These are phyloP conservation scores for Claviceps pazoutovae DNA, from an alignment of 2,329 filamentous ascomycete genomes.

Conservation along the genomic window DNA sequence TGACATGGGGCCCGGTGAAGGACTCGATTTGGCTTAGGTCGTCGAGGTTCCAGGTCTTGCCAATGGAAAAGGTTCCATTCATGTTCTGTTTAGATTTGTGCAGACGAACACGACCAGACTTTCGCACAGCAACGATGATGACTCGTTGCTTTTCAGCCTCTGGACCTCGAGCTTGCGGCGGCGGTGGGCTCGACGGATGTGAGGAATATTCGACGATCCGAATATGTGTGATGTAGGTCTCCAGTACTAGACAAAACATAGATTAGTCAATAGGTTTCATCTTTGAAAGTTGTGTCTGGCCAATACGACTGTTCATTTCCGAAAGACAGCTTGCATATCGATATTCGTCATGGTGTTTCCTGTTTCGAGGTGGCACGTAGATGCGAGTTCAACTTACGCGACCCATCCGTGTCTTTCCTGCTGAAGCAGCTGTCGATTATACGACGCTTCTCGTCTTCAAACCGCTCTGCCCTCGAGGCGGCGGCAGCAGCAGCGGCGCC, in stretches of 20 bases:
- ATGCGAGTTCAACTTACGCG: slow-evolving; percentile 44
- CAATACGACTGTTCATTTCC: too few species aligned
- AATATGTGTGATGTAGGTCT: slow-evolving; percentile 98
- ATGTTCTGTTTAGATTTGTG: slow-evolving; percentile 95
- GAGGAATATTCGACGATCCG: slow-evolving; percentile 75
- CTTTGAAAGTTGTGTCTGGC: not conserved
- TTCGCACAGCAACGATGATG: slow-evolving; percentile 86
- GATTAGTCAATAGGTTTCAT: slow-evolving; percentile 6
- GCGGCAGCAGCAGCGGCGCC: slow-evolving; percentile 21
- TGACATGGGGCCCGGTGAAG: slow-evolving; percentile 49
- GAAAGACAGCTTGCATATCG: not conserved
- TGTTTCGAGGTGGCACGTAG: not conserved
- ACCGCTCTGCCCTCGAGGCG: slow-evolving; percentile 54
- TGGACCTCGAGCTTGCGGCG: slow-evolving; percentile 55
- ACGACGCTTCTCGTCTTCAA: slow-evolving; percentile 91
- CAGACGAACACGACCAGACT: slow-evolving; percentile 82
- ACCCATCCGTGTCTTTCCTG: slow-evolving; percentile 78
- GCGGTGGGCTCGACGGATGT: slow-evolving; percentile 72
- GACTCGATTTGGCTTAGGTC: slow-evolving; percentile 76
- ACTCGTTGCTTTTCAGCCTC: slow-evolving; percentile 76
- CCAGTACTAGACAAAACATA: slow-evolving; percentile 25
- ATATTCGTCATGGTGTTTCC: not conserved
- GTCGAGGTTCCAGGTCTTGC: slow-evolving; percentile 95
- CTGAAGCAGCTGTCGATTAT: slow-evolving; percentile 91
- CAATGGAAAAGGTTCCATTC: slow-evolving; percentile 90